Conservation (phyloP, 2,329 filamentous ascomycete genomes). For the Davidsoniella virescens region DNA sequence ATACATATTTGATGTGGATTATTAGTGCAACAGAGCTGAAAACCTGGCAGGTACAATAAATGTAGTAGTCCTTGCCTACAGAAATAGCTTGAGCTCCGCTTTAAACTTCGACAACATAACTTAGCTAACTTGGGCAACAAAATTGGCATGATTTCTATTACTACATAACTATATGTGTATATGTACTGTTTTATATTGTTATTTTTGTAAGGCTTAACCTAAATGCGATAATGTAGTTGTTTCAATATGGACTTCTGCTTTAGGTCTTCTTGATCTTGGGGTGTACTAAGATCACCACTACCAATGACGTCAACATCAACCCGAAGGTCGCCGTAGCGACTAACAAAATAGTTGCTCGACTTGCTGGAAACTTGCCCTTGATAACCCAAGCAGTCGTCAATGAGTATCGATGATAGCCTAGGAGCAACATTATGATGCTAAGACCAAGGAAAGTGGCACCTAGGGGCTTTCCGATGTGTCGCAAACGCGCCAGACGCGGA, state of each 20-base stretch:
- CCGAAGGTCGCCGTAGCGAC: slow-evolving; percentile 49
- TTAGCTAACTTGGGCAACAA: neutral
- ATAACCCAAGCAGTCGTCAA: slow-evolving; percentile 68
- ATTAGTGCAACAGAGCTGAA: too few species aligned
- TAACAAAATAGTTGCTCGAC: slow-evolving; percentile 56
- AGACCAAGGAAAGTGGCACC: slow-evolving; percentile 64
- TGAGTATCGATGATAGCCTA: slow-evolving; percentile 67
- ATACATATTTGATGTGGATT: too few species aligned
- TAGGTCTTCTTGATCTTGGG: slow-evolving; percentile 15
- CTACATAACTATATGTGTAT: neutral
- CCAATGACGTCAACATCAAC: slow-evolving; percentile 43
- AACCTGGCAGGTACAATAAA: too few species aligned
- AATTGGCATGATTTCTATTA: neutral
- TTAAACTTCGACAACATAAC: neutral
- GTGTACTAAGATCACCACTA: slow-evolving; percentile 43
- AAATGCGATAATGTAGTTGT: neutral
- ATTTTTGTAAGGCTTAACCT: neutral
- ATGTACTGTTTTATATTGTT: neutral
- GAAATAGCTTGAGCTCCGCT: slow-evolving; percentile 1
- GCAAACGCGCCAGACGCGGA: slow-evolving; percentile 29
- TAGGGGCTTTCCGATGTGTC: slow-evolving; percentile 54
- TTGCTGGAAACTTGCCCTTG: slow-evolving; percentile 63
- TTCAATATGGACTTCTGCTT: neutral
- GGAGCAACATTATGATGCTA: slow-evolving; percentile 55
- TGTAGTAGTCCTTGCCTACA: too few species aligned